phyloP scores from a whole-genome alignment of 768 basidiomycete species.

The Cystofilobasidium capitatum region DNA sequence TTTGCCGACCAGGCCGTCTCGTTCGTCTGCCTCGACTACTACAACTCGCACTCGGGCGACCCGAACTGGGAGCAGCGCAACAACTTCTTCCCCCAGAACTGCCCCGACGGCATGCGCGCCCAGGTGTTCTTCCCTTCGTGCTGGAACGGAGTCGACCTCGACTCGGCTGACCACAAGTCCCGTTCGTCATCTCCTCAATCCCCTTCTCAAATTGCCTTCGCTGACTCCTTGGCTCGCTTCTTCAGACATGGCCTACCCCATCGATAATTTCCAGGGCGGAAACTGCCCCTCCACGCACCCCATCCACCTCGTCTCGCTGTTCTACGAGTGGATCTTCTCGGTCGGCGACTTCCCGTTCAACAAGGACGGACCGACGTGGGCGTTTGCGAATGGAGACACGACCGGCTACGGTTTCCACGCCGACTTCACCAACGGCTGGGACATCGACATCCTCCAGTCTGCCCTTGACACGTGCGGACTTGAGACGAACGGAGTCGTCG shows the following conservation, averaged over 20 bases:
- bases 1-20: constrained; percentile 42
- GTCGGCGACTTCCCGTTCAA: constrained; percentile 9
- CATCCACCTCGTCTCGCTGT: constrained; percentile 37
- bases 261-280: constrained; percentile 5
- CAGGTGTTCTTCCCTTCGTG: constrained; percentile 40
- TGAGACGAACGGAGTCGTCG: neutral
- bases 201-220: neutral
- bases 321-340: constrained; percentile 36
- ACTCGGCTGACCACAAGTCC: neutral
- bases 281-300: constrained; percentile 28
- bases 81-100: constrained; percentile 38
- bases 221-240: neutral
- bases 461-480: neutral
- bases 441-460: neutral
- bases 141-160: neutral
- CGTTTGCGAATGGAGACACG: constrained; percentile 7
- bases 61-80: neutral
- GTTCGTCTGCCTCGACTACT: constrained; percentile 44
- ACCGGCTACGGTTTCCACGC: constrained; percentile 33
- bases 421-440: constrained; percentile 36
- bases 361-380: neutral
- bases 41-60: neutral
- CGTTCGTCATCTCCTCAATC: neutral
- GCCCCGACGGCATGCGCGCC: constrained; percentile 39
- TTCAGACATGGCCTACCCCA: constrained; percentile 15